These are phyloP conservation scores for Cucumis hystrix DNA, from an alignment of 306 rosid genomes.

Conservation along the genomic window DNA sequence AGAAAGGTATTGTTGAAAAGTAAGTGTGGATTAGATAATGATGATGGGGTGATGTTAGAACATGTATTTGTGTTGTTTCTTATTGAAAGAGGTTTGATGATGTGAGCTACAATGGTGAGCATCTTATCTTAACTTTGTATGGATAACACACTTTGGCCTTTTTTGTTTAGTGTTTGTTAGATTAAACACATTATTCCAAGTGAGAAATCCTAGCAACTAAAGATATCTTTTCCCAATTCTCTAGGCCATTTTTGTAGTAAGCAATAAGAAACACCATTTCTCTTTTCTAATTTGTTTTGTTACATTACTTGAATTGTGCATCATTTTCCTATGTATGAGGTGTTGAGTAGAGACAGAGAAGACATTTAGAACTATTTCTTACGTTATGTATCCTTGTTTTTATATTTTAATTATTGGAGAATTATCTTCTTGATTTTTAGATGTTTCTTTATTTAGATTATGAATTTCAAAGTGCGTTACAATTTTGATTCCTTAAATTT, in stretches of 20 bases:
- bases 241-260: background rate
- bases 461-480: too few species aligned
- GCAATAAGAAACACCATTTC: background rate
- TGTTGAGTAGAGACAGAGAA: background rate
- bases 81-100: background rate
- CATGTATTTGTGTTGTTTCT: background rate
- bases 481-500: too few species aligned
- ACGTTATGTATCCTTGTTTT: background rate
- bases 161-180: background rate
- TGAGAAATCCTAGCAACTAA: background rate
- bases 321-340: background rate
- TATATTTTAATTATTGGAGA: too few species aligned
- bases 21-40: background rate
- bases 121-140: background rate
- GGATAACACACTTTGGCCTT: background rate
- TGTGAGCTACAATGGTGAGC: background rate
- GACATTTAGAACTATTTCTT: background rate
- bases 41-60: background rate
- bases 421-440: too few species aligned
- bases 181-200: background rate
- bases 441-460: too few species aligned
- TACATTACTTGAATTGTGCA: background rate
- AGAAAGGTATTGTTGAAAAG: too few species aligned
- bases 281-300: background rate
- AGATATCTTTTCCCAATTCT: background rate